Evolutionary conservation across 306 rosid genomes (phyloP).

Genomic region (Purshia tridentata): DNA sequence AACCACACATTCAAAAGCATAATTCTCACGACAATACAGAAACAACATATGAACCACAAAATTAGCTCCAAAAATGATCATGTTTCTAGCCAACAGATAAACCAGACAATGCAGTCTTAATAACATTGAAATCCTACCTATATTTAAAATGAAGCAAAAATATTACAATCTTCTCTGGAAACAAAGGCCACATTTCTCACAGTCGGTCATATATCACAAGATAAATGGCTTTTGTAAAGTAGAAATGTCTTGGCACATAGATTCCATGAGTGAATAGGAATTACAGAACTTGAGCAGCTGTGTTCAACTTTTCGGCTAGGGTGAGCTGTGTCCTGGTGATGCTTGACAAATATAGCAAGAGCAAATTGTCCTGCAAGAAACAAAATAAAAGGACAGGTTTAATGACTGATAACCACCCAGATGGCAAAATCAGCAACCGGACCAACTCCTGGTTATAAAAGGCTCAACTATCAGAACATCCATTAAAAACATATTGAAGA

Average conservation of each 20-base stretch:
- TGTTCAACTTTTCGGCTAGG: conserved; percentile 89
- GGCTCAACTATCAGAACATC: background rate
- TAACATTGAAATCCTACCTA: conserved; percentile 26
- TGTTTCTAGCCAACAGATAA: conserved; percentile 15
- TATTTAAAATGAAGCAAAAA: conserved; percentile 25
- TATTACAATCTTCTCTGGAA: conserved; percentile 17
- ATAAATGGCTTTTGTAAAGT: background rate
- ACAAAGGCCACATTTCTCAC: conserved; percentile 10
- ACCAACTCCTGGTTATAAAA: background rate
- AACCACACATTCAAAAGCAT: background rate
- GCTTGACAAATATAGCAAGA: conserved; percentile 79
- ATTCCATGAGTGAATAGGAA: background rate
- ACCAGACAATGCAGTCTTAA: conserved; percentile 6
- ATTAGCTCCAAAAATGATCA: conserved; percentile 12
- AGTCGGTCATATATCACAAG: conserved; percentile 9
- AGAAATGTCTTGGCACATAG: conserved; percentile 7
- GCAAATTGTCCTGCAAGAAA: conserved; percentile 69
- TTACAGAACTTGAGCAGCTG: conserved; percentile 92
- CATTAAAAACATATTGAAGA: background rate
- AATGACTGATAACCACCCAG: background rate
- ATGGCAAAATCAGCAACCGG: background rate
- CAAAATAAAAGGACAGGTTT: background rate
- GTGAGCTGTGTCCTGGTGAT: conserved; percentile 84
- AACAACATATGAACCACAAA: background rate
- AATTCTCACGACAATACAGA: no score